Conservation (phyloP, 2,329 filamentous ascomycete species). For the Phymatotrichopsis omnivora region DNA sequence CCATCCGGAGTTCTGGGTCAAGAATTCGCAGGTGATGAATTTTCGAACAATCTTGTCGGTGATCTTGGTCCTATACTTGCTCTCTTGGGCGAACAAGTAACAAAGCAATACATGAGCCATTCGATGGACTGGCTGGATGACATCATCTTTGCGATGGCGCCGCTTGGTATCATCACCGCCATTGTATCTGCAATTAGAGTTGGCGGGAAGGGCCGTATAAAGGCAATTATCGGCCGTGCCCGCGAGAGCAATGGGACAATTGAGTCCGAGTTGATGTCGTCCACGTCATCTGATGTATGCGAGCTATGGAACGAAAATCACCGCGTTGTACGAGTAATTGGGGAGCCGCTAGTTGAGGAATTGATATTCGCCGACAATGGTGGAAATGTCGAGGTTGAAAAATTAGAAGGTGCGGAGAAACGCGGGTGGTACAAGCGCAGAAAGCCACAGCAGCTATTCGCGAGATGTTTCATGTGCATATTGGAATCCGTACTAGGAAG, state of each 20-base stretch:
- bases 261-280: constrained; percentile 38
- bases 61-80: constrained; percentile 31
- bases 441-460: too few relatives aligned
- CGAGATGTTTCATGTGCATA: too few relatives aligned
- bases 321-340: constrained; percentile 10
- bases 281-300: constrained; percentile 23
- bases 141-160: constrained; percentile 41
- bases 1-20: too few relatives aligned
- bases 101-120: constrained; percentile 34
- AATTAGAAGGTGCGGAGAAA: constrained; percentile 1
- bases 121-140: constrained; percentile 37
- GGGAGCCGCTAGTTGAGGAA: constrained; percentile 11
- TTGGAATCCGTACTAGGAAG: too few relatives aligned
- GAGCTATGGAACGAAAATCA: constrained; percentile 20
- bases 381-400: background rate
- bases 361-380: constrained; percentile 1
- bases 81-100: constrained; percentile 33
- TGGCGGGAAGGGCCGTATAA: constrained; percentile 23
- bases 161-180: constrained; percentile 39
- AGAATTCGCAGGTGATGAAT: too few relatives aligned
- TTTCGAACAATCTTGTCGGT: constrained; percentile 35
- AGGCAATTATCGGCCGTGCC: constrained; percentile 33
- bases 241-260: constrained; percentile 33
- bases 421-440: background rate
- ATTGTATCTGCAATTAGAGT: constrained; percentile 34